Evolutionary conservation across 495 filamentous ascomycete species (phyloP), one percentile per base, ranked within the genome.

Genomic region (Xylaria longipes): DNA sequence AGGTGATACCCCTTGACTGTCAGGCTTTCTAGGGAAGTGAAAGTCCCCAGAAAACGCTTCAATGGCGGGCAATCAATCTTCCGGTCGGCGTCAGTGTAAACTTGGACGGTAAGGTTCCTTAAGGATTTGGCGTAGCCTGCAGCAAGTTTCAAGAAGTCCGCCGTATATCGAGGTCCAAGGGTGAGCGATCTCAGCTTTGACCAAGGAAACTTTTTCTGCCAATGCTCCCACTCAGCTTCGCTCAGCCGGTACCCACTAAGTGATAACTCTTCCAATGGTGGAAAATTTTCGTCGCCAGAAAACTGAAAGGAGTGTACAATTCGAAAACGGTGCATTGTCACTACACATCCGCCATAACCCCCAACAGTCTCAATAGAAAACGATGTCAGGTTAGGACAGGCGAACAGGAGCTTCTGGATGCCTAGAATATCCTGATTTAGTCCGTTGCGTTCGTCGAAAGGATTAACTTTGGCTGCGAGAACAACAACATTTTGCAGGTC

Each of bases 171-270:
- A 17, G 65, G 65, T n/a, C 65, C 65, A 29, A 68, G 65, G 25
- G 48, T 33, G 35, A 68, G 65, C 9, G 65, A 68, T 33, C 52
- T 58, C 65, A 68, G 7, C 6, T 58, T 58, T 5, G 65, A 68
- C 65, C 65, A 68, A 25, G 29, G 65, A 7, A 68, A 31, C n/a
- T 22, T 57, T 31, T 43, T n/a, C n/a, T n/a, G 50, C 48, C 48
- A 57, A 3, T 68, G 22, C 12, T 31, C 33, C 35, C 5, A 15
- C 29, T 58, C 65, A 9, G 0, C 33, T 11, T 68, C 22, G 5
- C 6, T 11, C 9, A 8, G 12, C 33, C 20, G 12, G 22, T 68
- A 58, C 31, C 65, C 65, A 50, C 25, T 57, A 29, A 68, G 65
- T 14, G 33, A 39, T 9, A 68, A 15, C n/a, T 58, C 39, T 45